These are phyloP conservation scores for Trichoderma gamsii DNA, from an alignment of 495 filamentous ascomycete genomes.

Conservation along the genomic window DNA sequence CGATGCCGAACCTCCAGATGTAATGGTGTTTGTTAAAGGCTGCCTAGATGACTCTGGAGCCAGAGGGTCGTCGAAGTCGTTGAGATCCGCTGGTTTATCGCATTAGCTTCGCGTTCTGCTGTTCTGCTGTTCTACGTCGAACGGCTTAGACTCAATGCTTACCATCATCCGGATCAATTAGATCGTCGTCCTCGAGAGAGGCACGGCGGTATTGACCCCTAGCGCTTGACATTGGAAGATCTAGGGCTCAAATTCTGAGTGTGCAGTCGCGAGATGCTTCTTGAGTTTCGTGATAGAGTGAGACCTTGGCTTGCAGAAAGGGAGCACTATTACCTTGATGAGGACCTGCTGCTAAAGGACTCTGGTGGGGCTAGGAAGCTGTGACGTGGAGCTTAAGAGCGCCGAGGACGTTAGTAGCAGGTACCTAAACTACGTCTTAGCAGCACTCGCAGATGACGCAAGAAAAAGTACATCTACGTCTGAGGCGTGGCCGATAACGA, in stretches of 20 bases:
- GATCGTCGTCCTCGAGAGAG: constrained; percentile 73
- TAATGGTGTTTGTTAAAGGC: constrained; percentile 76
- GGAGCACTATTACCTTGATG: background rate
- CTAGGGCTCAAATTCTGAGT: background rate
- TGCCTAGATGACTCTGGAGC: constrained; percentile 55
- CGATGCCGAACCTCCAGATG: constrained; percentile 40
- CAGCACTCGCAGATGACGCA: background rate
- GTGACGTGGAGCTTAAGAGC: background rate
- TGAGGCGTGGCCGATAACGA: background rate
- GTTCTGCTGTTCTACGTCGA: background rate
- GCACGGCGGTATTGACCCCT: constrained; percentile 58
- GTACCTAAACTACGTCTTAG: too few species aligned
- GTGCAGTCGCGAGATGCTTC: background rate
- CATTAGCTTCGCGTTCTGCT: background rate
- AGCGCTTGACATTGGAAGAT: background rate
- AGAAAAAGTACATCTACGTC: background rate
- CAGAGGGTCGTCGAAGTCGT: constrained; percentile 91
- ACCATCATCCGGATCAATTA: constrained; percentile 98
- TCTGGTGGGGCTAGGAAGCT: background rate
- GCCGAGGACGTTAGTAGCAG: too few species aligned
- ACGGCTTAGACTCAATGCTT: constrained; percentile 11
- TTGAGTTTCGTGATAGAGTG: background rate
- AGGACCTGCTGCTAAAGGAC: background rate
- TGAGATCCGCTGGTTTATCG: constrained; percentile 57
- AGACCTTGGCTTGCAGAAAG: background rate